Percentiles rank a stretch among this genome's conserved stretches.
Evolutionary conservation across 306 rosid species (phyloP).

Genomic region (Cucumis cinereus): DNA sequence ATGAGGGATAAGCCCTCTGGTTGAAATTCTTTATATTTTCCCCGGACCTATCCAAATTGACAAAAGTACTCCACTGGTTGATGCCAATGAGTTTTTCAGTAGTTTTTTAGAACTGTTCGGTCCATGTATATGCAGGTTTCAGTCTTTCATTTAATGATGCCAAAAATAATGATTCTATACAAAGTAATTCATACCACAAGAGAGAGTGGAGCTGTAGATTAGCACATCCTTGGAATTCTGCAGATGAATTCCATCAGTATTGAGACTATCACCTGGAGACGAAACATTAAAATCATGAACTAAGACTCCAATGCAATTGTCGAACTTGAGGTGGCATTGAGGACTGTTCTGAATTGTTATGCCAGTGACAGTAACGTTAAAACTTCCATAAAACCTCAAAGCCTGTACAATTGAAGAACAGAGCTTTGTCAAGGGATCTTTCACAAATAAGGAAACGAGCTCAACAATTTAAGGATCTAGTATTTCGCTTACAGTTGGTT

Average conservation of each 20-base stretch:
- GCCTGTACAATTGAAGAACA: slow-evolving; percentile 45
- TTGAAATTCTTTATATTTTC: background rate
- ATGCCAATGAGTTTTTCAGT: background rate
- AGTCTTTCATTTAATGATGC: background rate
- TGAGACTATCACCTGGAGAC: slow-evolving; percentile 81
- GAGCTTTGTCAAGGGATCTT: slow-evolving; percentile 18
- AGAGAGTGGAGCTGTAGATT: slow-evolving; percentile 50
- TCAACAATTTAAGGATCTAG: background rate
- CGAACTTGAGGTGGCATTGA: slow-evolving; percentile 93
- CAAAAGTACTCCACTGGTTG: background rate
- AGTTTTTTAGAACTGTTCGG: background rate
- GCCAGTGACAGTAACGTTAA: slow-evolving; percentile 71
- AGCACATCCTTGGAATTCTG: slow-evolving; percentile 80
- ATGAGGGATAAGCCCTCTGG: background rate
- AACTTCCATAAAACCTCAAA: slow-evolving; percentile 78
- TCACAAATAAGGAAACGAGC: background rate
- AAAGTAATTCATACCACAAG: slow-evolving; percentile 56
- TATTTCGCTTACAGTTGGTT: slow-evolving; percentile 69
- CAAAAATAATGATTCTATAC: background rate
- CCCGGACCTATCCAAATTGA: background rate
- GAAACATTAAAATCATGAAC: slow-evolving; percentile 62
- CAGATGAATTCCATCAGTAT: slow-evolving; percentile 94
- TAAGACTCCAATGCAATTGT: slow-evolving; percentile 69
- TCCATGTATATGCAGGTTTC: background rate
- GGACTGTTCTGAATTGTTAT: slow-evolving; percentile 84